Conservation (phyloP, 2,329 filamentous ascomycete genomes). For the Neospermospora avenae region DNA sequence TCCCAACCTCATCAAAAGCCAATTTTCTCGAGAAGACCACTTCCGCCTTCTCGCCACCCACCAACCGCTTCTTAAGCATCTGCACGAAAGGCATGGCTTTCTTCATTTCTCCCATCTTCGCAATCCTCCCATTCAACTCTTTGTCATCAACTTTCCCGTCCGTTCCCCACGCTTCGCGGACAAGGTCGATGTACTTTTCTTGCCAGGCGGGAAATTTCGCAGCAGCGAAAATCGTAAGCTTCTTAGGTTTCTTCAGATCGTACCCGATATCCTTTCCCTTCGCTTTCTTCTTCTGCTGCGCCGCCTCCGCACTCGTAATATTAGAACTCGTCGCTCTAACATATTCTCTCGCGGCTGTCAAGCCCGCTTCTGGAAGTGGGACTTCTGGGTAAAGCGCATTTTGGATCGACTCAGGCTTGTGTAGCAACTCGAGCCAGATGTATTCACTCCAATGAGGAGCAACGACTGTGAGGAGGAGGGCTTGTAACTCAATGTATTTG, state of each 20-base stretch:
- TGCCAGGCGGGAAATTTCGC: slow-evolving; percentile 86
- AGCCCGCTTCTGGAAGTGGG: slow-evolving; percentile 58
- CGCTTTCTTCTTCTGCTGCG: slow-evolving; percentile 80
- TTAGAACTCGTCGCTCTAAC: slow-evolving; percentile 69
- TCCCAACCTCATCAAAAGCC: slow-evolving; percentile 78
- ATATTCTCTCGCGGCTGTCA: slow-evolving; percentile 80
- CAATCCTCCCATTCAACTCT: slow-evolving; percentile 71
- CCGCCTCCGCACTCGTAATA: slow-evolving; percentile 82
- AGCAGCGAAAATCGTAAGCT: slow-evolving; percentile 81
- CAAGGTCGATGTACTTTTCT: slow-evolving; percentile 79
- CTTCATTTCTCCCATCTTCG: slow-evolving; percentile 87
- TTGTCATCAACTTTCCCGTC: slow-evolving; percentile 71
- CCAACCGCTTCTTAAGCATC: slow-evolving; percentile 75
- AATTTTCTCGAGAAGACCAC: slow-evolving; percentile 80
- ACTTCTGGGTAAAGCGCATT: slow-evolving; percentile 72
- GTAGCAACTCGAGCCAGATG: slow-evolving; percentile 88
- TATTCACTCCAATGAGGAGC: slow-evolving; percentile 94
- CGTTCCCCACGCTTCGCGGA: slow-evolving; percentile 67
- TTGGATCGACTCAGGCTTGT: slow-evolving; percentile 74
- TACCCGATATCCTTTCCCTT: slow-evolving; percentile 87
- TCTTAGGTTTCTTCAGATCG: slow-evolving; percentile 89
- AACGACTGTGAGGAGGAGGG: slow-evolving; percentile 76
- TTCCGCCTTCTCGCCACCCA: slow-evolving; percentile 62
- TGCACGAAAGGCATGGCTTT: slow-evolving; percentile 98
- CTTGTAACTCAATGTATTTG: slow-evolving; percentile 83